A percentile compares a stretch with the other conserved stretches of the same genome.
These are phyloP conservation scores for Pulveroboletus sp. DNA, from an alignment of 768 basidiomycete genomes.

Conservation along the genomic window DNA sequence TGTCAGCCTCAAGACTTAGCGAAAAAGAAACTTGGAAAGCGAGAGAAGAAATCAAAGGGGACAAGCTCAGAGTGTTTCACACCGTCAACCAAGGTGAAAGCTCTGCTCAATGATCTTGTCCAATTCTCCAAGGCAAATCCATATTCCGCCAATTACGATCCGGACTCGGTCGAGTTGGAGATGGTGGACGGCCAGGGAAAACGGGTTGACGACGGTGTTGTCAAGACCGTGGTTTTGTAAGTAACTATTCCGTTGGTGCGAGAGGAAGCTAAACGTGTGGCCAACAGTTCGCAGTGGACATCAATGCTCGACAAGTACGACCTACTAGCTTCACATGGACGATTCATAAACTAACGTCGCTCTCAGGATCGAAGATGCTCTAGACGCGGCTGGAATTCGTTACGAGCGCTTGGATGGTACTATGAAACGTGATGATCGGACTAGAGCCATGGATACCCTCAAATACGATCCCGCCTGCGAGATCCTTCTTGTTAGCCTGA, in stretches of 20 bases:
- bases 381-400: constrained; percentile 75
- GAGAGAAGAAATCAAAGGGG: constrained; percentile 64
- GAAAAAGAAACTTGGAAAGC: constrained; percentile 64
- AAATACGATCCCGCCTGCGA: constrained; percentile 89
- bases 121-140: constrained; percentile 83
- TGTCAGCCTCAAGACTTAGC: constrained; percentile 36
- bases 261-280: constrained; percentile 13
- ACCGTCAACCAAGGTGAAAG: constrained; percentile 86
- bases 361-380: constrained; percentile 79
- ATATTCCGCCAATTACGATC: constrained; percentile 83
- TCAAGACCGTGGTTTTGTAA: constrained; percentile 96
- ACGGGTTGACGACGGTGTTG: constrained; percentile 59
- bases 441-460: constrained; percentile 86
- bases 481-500: constrained; percentile 91
- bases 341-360: neutral
- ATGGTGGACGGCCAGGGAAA: constrained; percentile 75
- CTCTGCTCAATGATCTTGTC: constrained; percentile 74
- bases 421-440: constrained; percentile 95
- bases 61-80: constrained; percentile 51
- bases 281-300: constrained; percentile 85
- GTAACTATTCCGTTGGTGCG: constrained; percentile 34
- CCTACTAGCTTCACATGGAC: neutral
- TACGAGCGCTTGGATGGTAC: constrained; percentile 95
- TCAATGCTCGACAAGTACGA: constrained; percentile 86
- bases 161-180: constrained; percentile 64